A percentile compares a stretch with the other conserved stretches of the same genome.
Conservation (phyloP, 1,284 basidiomycete genomes). For the Tilletia setariae region DNA sequence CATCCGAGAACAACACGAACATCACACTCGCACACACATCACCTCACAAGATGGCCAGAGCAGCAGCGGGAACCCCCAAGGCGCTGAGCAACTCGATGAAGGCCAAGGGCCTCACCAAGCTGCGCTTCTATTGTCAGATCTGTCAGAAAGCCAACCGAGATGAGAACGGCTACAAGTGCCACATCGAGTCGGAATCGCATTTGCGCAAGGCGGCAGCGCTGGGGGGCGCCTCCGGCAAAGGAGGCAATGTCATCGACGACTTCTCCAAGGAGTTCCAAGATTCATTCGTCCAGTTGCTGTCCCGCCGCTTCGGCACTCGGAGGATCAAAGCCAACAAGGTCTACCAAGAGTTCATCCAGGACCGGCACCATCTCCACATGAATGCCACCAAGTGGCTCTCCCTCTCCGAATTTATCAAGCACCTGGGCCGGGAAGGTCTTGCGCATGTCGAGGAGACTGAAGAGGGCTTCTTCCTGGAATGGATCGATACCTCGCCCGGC, state of each 20-base stretch:
- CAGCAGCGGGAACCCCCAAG: slow-evolving; percentile 33
- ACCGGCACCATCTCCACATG: slow-evolving; percentile 95
- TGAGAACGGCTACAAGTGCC: slow-evolving; percentile 57
- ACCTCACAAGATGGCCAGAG: slow-evolving; percentile 22
- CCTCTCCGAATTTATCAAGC: slow-evolving; percentile 86
- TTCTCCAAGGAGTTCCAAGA: slow-evolving; percentile 86
- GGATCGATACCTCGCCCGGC: slow-evolving; percentile 93
- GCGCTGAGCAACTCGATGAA: slow-evolving; percentile 52
- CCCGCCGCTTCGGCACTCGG: slow-evolving; percentile 59
- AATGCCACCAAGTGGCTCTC: slow-evolving; percentile 97
- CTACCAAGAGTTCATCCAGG: slow-evolving; percentile 96
- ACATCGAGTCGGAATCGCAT: slow-evolving; percentile 79
- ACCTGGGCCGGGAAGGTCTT: slow-evolving; percentile 81
- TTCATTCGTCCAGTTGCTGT: slow-evolving; percentile 84
- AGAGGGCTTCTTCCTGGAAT: slow-evolving; percentile 83
- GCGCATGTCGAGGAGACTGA: slow-evolving; percentile 95
- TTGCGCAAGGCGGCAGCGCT: slow-evolving; percentile 93
- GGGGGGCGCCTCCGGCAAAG: slow-evolving; percentile 53
- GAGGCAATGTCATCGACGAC: slow-evolving; percentile 82
- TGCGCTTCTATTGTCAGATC: slow-evolving; percentile 54
- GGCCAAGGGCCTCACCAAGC: slow-evolving; percentile 50
- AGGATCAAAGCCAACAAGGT: slow-evolving; percentile 73
- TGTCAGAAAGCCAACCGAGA: slow-evolving; percentile 52
- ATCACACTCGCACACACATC: not conserved
- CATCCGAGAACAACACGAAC: not conserved